Conservation (phyloP, 495 filamentous ascomycete species). For the Evansstolkia leycettana region DNA sequence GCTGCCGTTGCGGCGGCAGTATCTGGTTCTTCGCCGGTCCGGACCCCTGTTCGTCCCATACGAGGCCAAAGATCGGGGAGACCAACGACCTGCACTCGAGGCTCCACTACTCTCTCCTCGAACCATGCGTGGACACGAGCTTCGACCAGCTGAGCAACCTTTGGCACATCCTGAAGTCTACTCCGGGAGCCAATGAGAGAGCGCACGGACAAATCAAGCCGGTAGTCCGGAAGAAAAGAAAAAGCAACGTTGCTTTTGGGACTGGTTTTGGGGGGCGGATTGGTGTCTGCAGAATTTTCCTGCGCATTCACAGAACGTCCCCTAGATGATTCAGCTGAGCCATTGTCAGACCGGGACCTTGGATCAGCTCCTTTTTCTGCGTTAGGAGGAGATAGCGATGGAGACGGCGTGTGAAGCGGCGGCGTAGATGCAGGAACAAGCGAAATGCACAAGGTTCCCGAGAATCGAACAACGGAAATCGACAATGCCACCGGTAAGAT, state of each 20-base stretch:
- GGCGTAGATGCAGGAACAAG: constrained; percentile 57
- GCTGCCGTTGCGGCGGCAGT: constrained; percentile 24
- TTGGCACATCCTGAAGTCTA: constrained; percentile 88
- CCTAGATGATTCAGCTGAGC: constrained; percentile 4
- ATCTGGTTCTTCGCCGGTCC: constrained; percentile 32
- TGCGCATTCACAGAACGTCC: background rate
- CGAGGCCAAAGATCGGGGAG: constrained; percentile 90
- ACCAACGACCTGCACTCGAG: constrained; percentile 88
- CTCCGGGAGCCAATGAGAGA: constrained; percentile 86
- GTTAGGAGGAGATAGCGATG: constrained; percentile 16
- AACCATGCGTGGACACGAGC: constrained; percentile 89
- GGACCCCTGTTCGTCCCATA: constrained; percentile 40
- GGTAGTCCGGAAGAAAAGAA: constrained; percentile 90
- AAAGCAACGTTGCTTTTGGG: constrained; percentile 80
- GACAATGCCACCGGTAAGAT: constrained; percentile 88
- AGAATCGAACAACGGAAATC: constrained; percentile 85
- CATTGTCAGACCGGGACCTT: constrained; percentile 2
- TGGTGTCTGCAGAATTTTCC: background rate
- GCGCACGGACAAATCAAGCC: constrained; percentile 81
- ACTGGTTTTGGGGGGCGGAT: constrained; percentile 18
- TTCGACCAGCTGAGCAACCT: constrained; percentile 92
- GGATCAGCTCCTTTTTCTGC: constrained; percentile 4
- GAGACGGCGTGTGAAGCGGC: constrained; percentile 26
- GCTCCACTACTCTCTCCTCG: constrained; percentile 91
- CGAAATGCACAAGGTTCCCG: constrained; percentile 82